A percentile compares a stretch with the other conserved stretches of the same genome.
phyloP scores from a whole-genome alignment of 495 filamentous ascomycete genomes.

The Darksidea phi region DNA sequence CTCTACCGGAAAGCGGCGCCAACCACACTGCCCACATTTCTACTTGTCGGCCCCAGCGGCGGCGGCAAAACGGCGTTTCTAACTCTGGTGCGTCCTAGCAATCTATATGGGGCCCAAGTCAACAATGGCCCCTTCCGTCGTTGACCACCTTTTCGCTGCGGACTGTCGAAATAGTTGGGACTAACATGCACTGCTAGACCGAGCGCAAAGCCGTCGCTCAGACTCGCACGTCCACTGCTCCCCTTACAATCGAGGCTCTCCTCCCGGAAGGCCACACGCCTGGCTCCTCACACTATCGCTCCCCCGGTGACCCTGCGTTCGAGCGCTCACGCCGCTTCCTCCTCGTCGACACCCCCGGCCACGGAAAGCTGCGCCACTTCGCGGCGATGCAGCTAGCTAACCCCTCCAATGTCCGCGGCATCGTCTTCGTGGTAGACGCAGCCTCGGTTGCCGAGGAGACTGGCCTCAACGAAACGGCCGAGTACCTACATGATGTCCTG shows the following conservation, averaged over 20 bases:
- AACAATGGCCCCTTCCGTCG: too few species aligned
- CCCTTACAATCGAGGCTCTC: conserved; percentile 68
- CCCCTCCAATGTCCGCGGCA: conserved; percentile 59
- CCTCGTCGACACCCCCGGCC: conserved; percentile 85
- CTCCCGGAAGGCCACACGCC: conserved; percentile 59
- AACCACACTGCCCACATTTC: conserved; percentile 71
- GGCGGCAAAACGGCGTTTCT: conserved; percentile 86
- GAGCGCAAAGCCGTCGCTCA: conserved; percentile 48
- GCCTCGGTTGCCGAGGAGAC: conserved; percentile 62
- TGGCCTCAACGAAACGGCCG: conserved; percentile 60
- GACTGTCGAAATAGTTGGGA: neutral
- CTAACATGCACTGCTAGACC: conserved; percentile 45
- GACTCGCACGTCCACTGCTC: conserved; percentile 80
- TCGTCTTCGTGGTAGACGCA: conserved; percentile 87
- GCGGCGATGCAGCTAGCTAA: conserved; percentile 42
- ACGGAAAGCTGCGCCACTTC: conserved; percentile 79
- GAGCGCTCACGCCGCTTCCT: conserved; percentile 68
- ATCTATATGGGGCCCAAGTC: too few species aligned
- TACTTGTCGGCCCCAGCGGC: conserved; percentile 80
- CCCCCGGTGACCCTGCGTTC: conserved; percentile 64
- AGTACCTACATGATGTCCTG: conserved; percentile 84
- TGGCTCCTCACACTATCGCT: conserved; percentile 68
- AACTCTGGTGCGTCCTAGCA: conserved; percentile 61
- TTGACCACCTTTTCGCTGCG: neutral
- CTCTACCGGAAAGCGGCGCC: conserved; percentile 67